Conservation (phyloP, 305 asterid genomes). For the Ajuga reptans region DNA sequence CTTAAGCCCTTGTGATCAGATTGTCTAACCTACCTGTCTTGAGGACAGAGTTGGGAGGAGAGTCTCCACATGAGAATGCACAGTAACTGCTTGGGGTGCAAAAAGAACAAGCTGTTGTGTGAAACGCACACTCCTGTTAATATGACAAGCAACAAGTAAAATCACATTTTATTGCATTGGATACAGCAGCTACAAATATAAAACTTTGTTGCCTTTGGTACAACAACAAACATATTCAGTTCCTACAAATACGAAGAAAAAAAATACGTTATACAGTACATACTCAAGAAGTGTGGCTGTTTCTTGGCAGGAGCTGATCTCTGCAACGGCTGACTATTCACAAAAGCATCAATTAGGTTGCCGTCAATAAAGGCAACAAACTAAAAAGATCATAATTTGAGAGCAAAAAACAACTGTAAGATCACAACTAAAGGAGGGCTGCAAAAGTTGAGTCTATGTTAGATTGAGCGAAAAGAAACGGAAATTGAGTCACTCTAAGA, state of each 20-base stretch:
- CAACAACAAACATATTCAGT: constrained; percentile 15
- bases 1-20: constrained; percentile 18
- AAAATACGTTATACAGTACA: constrained; percentile 23
- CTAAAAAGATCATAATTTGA: not conserved
- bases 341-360: constrained; percentile 33
- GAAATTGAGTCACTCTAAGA: not conserved
- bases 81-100: constrained; percentile 96
- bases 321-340: constrained; percentile 88
- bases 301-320: constrained; percentile 88
- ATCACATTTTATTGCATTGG: constrained; percentile 9
- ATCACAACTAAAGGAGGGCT: not conserved
- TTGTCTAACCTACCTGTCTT: constrained; percentile 62
- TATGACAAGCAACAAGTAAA: constrained; percentile 21
- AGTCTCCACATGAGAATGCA: constrained; percentile 85
- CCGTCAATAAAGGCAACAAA: constrained; percentile 28
- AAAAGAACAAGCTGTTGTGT: constrained; percentile 96
- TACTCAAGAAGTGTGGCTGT: constrained; percentile 93
- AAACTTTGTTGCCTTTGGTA: not conserved
- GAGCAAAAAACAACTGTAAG: not conserved
- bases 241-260: constrained; percentile 8
- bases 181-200: constrained; percentile 15
- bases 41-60: constrained; percentile 93
- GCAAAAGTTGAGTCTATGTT: not conserved
- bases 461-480: not conserved
- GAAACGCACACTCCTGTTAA: constrained; percentile 81